Conservation (phyloP, 2,329 filamentous ascomycete genomes). For the Escovopsis sp. region DNA sequence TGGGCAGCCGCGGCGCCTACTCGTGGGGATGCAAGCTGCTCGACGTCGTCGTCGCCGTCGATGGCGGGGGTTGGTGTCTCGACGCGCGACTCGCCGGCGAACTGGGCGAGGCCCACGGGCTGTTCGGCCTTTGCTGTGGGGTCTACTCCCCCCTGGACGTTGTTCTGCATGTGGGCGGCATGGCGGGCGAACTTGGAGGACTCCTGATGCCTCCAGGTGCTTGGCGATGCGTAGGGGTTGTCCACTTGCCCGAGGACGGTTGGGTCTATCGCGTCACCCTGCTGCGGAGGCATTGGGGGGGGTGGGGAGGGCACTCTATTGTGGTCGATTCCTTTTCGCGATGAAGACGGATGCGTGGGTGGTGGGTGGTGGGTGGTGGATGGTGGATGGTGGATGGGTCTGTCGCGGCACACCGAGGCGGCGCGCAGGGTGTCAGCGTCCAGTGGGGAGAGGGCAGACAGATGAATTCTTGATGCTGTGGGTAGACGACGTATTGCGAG, state of each 20-base stretch:
- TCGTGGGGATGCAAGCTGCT: too few relatives aligned
- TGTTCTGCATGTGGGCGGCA: conserved; percentile 20
- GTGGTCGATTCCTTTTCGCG: not conserved
- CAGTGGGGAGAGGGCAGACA: not conserved
- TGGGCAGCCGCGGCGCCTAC: too few relatives aligned
- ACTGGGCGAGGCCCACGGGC: conserved; percentile 37
- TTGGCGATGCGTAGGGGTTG: conserved; percentile 42
- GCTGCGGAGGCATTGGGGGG: conserved; percentile 10
- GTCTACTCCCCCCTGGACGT: conserved; percentile 15
- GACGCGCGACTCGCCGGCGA: conserved; percentile 39
- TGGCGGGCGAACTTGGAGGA: conserved; percentile 38
- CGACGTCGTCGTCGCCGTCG: conserved; percentile 13
- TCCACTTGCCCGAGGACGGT: conserved; percentile 19
- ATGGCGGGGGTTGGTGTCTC: conserved; percentile 21
- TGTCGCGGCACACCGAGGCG: not conserved
- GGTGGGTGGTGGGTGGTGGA: too few relatives aligned
- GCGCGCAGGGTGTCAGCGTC: not conserved
- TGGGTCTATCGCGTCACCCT: conserved; percentile 8
- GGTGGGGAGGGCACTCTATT: not conserved
- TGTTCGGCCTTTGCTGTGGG: conserved; percentile 19
- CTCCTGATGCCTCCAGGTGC: conserved; percentile 49
- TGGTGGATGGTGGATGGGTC: too few relatives aligned
- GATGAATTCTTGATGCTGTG: not conserved
- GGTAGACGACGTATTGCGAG: too few relatives aligned
- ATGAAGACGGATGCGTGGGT: too few relatives aligned